Evolutionary conservation across 2,329 filamentous ascomycete species (phyloP).

Genomic region (Colletotrichum spinosum): DNA sequence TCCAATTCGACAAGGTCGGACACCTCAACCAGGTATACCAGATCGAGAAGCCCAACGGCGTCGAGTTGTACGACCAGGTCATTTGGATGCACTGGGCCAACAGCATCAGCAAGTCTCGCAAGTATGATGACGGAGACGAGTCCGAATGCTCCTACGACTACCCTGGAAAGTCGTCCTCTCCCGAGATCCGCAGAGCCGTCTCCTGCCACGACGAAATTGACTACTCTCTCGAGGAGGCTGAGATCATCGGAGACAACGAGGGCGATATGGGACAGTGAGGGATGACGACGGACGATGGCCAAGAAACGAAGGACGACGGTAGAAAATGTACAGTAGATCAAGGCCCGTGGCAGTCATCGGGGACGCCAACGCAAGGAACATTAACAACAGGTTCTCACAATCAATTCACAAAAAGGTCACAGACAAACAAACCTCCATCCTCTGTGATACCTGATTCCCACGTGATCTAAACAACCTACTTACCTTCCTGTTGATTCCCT

Average conservation of each 20-base stretch:
- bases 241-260: slow-evolving; percentile 1
- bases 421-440: no score
- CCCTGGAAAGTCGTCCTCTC: slow-evolving; percentile 17
- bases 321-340: no score
- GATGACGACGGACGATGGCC: no score
- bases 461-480: no score
- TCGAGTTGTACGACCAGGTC: slow-evolving; percentile 32
- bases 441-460: no score
- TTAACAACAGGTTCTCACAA: no score
- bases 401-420: no score
- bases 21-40: slow-evolving; percentile 24
- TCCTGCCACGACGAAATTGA: neutral
- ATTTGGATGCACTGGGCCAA: slow-evolving; percentile 34
- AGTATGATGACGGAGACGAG: slow-evolving; percentile 13
- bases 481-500: no score
- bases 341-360: no score
- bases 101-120: slow-evolving; percentile 2
- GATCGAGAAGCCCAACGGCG: slow-evolving; percentile 8
- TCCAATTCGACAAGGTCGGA: slow-evolving; percentile 33
- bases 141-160: slow-evolving; percentile 36
- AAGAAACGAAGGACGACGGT: no score
- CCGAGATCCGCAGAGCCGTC: neutral
- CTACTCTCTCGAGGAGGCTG: neutral
- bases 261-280: no score
- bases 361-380: no score